A percentile compares a stretch with the other conserved stretches of the same genome.
Conservation (phyloP, 441 rosid species). For the Adansonia madagascariensis region DNA sequence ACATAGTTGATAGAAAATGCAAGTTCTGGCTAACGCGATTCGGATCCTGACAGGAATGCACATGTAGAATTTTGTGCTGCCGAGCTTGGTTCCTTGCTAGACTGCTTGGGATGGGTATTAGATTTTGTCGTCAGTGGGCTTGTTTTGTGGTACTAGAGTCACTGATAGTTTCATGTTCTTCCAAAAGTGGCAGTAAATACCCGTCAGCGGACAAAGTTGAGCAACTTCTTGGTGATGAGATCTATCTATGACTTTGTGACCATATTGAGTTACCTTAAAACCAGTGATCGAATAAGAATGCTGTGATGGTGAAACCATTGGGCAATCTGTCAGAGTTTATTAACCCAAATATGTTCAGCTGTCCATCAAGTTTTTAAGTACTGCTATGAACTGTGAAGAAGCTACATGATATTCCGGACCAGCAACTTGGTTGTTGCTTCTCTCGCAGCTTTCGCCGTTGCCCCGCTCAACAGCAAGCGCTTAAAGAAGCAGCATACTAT, state of each 20-base stretch:
- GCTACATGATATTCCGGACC: slow-evolving; percentile 34
- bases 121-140: not conserved
- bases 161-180: slow-evolving; percentile 7
- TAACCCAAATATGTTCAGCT: not conserved
- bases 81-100: not conserved
- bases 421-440: slow-evolving; percentile 36
- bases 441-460: slow-evolving; percentile 31
- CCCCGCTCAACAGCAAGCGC: not conserved
- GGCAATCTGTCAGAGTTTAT: not conserved
- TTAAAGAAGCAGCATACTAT: slow-evolving; percentile 3
- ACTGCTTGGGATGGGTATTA: no score
- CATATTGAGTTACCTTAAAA: not conserved
- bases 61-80: not conserved
- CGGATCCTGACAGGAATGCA: not conserved
- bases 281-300: not conserved
- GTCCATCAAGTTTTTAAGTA: not conserved
- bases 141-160: not conserved
- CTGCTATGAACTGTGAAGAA: not conserved
- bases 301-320: not conserved
- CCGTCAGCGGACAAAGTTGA: slow-evolving; percentile 4
- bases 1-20: not conserved
- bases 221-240: slow-evolving; percentile 34
- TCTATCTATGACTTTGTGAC: not conserved
- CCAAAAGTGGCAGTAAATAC: slow-evolving; percentile 26
- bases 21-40: not conserved